A percentile compares a stretch with the other conserved stretches of the same genome.
phyloP scores from a whole-genome alignment of 192 early-diverging fungal genomes.

The Podila verticillata region DNA sequence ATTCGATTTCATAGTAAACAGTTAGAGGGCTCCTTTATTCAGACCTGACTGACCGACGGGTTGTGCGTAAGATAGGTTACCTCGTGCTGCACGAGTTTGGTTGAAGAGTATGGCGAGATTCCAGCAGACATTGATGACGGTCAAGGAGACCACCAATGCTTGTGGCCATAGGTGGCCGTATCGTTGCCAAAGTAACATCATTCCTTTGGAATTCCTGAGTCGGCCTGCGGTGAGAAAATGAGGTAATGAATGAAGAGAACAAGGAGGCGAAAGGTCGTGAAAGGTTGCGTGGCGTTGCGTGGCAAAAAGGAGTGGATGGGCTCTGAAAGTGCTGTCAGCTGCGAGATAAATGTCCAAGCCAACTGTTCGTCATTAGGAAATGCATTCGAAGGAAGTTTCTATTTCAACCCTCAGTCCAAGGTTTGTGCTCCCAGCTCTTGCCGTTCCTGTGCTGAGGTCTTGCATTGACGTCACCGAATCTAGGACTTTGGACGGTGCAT shows the following conservation, averaged over 20 bases:
- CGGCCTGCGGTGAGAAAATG: slow-evolving; percentile 2
- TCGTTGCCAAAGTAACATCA: neutral
- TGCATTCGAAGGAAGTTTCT: too few species aligned
- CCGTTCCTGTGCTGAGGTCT: too few species aligned
- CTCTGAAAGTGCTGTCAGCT: too few species aligned
- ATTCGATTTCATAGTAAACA: too few species aligned
- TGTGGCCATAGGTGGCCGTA: neutral
- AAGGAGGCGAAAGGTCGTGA: neutral
- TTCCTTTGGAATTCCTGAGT: neutral
- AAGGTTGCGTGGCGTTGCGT: too few species aligned
- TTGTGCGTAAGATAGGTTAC: neutral
- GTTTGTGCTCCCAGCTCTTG: too few species aligned
- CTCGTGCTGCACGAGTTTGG: neutral
- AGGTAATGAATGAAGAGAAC: neutral
- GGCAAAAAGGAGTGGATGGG: too few species aligned
- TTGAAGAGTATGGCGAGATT: neutral
- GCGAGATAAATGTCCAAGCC: too few species aligned
- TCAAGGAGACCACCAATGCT: neutral
- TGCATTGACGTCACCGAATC: too few species aligned
- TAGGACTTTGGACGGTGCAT: too few species aligned
- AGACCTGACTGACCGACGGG: neutral
- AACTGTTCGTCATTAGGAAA: too few species aligned
- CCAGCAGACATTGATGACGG: neutral
- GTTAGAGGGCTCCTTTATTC: neutral
- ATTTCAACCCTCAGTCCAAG: too few species aligned